A percentile compares a stretch with the other conserved stretches of the same genome.
These are phyloP conservation scores for Cystobasidium ongulense DNA, from an alignment of 768 basidiomycete genomes.

Conservation along the genomic window DNA sequence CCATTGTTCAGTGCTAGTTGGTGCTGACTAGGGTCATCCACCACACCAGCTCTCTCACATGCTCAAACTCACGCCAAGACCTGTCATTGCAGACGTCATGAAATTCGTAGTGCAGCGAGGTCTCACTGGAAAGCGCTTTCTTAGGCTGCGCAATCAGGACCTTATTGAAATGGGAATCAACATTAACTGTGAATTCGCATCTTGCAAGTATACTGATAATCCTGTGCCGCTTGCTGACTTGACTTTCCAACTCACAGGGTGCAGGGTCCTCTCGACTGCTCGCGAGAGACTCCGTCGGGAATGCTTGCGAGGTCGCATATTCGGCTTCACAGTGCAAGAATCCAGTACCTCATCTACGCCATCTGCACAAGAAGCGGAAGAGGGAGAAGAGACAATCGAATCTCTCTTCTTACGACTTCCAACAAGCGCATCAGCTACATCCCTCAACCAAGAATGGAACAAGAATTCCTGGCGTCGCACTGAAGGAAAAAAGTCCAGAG, in stretches of 20 bases:
- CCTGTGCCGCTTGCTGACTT: not conserved
- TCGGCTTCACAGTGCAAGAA: conserved; percentile 3
- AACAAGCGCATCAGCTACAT: conserved; percentile 32
- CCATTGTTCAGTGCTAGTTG: not conserved
- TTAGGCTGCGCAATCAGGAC: conserved; percentile 35
- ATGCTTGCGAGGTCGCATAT: conserved; percentile 24
- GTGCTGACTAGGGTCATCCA: not conserved
- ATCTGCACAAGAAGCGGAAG: not conserved
- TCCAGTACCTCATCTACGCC: not conserved
- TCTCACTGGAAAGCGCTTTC: conserved; percentile 37
- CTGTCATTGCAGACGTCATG: conserved; percentile 35
- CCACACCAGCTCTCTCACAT: conserved; percentile 34
- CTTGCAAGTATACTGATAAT: not conserved
- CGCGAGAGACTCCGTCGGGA: conserved; percentile 33
- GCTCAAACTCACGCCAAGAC: conserved; percentile 34
- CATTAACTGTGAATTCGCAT: conserved; percentile 7
- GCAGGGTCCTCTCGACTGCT: conserved; percentile 14
- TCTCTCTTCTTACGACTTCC: conserved; percentile 2
- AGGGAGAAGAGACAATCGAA: not conserved
- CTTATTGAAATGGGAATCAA: conserved; percentile 39
- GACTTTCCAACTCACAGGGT: conserved; percentile 23
- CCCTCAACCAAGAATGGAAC: conserved; percentile 35
- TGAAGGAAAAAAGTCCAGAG: conserved; percentile 5
- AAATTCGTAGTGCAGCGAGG: conserved; percentile 35
- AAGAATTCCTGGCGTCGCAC: conserved; percentile 34